These are phyloP conservation scores for Trichoderma brevicompactum DNA, from an alignment of 2,329 filamentous ascomycete species.

Conservation along the genomic window DNA sequence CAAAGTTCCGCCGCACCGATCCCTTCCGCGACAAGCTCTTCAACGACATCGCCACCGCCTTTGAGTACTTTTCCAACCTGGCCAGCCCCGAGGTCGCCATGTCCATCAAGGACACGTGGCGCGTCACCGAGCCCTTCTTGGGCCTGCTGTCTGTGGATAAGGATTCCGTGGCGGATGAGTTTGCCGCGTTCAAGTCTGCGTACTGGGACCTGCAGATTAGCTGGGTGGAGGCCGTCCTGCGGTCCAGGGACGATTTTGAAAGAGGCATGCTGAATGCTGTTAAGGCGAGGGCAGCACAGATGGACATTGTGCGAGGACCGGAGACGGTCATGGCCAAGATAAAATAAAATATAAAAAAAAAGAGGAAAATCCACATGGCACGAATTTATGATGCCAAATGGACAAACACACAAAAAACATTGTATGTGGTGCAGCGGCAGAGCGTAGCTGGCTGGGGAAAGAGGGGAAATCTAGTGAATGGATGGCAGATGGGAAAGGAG, in stretches of 20 bases:
- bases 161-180: constrained; percentile 73
- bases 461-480: background rate
- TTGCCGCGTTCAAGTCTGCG: constrained; percentile 77
- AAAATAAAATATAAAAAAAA: background rate
- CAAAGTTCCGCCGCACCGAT: constrained; percentile 84
- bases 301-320: constrained; percentile 76
- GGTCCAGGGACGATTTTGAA: constrained; percentile 91
- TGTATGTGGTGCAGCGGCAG: background rate
- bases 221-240: constrained; percentile 92
- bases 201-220: constrained; percentile 95
- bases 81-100: constrained; percentile 70
- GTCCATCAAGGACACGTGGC: constrained; percentile 88
- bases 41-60: constrained; percentile 87
- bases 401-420: background rate
- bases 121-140: constrained; percentile 83
- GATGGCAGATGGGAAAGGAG: background rate
- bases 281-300: constrained; percentile 84
- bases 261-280: constrained; percentile 84
- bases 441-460: background rate
- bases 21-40: constrained; percentile 92
- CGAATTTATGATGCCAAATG: background rate
- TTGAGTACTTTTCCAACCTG: constrained; percentile 81
- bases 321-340: constrained; percentile 97
- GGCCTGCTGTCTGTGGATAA: constrained; percentile 78
- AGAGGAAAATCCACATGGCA: background rate